Conservation (phyloP, 371 early-diverging fungal genomes). For the Mortierella sp. region DNA sequence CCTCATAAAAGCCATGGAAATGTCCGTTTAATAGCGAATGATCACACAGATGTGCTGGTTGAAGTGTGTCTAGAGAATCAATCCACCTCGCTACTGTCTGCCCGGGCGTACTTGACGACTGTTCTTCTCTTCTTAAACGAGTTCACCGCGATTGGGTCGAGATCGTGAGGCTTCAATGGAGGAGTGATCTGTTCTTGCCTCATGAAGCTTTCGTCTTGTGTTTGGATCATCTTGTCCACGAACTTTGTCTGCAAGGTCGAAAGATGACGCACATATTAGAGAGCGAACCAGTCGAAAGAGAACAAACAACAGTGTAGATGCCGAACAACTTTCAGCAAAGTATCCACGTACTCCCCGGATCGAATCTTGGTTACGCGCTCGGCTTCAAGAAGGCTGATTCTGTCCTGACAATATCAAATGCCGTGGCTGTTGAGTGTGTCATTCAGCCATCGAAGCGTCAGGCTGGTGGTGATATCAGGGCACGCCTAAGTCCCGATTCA, state of each 20-base stretch:
- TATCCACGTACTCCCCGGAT: conserved; percentile 5
- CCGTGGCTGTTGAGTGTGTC: conserved; percentile 2
- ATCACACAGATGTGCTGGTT: too few species aligned
- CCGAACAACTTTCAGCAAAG: conserved; percentile 11
- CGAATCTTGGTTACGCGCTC: conserved; percentile 9
- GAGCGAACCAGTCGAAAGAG: too few species aligned
- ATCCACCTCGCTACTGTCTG: too few species aligned
- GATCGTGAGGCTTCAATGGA: conserved; percentile 12
- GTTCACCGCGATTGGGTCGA: conserved; percentile 11
- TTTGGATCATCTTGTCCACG: too few species aligned
- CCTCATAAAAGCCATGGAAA: too few species aligned
- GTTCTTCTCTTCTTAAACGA: conserved; percentile 16
- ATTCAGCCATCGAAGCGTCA: conserved; percentile 4
- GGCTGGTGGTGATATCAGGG: conserved; percentile 11
- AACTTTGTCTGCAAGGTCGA: too few species aligned
- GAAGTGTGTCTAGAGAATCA: too few species aligned
- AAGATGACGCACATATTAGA: too few species aligned
- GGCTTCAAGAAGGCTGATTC: conserved; percentile 11
- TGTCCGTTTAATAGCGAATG: too few species aligned
- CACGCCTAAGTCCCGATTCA: conserved; percentile 7
- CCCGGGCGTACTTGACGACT: too few species aligned
- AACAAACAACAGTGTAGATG: too few species aligned
- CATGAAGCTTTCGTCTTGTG: conserved; percentile 11
- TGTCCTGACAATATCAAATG: conserved; percentile 4
- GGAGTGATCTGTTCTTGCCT: conserved; percentile 11